Base-by-base conservation (phyloP, 1,139 yeast species). In the Sugiyamaella sp. region DNA sequence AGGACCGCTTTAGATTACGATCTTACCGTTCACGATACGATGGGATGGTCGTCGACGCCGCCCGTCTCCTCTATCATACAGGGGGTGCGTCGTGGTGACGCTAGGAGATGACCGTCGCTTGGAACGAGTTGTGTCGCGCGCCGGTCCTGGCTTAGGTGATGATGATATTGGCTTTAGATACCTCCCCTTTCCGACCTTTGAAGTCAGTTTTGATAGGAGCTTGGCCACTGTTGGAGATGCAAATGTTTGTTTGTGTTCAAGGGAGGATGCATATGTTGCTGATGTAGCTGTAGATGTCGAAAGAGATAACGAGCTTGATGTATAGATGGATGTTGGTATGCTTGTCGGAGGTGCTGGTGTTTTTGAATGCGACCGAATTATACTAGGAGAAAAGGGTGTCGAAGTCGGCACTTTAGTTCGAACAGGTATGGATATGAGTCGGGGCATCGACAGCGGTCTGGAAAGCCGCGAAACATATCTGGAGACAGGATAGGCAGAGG, bases 11-110 rank as follows among this genome's bases (percentile, higher is more conserved):
- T 25, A 38, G n/a, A n/a, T 17, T 14, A 39, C 22, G n/a, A 42
- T 42, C 12, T 17, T 42, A n/a, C 46, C 41, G 40, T 27, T 44
- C 22, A 44, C 27, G 35, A 32, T 17, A 33, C 32, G 19, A 24
- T 43, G 25, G 12, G 35, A 17, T n/a, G 40, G 52, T 25, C 52
- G 40, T 32, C 52, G n/a, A 19, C 38, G 24, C 4, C 16, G 41
- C 10, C 52, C 52, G 24, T 48, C 52, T n/a, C 52, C 52, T 39
- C 35, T 38, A 29, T 46, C 50, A 17, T 38, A 29, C 17, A 46
- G 19, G n/a, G 39, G 44, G 12, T 46, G 50, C 24, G 2, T 17
- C 25, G 12, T 37, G 41, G 12, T 5, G 14, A 38, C 20, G 27
- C n/a, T 40, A 17, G 39, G 20, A 39, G 14, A 19, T 12, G 12